phyloP scores from a whole-genome alignment of 257 asterid genomes.

The Echites panduratus region DNA sequence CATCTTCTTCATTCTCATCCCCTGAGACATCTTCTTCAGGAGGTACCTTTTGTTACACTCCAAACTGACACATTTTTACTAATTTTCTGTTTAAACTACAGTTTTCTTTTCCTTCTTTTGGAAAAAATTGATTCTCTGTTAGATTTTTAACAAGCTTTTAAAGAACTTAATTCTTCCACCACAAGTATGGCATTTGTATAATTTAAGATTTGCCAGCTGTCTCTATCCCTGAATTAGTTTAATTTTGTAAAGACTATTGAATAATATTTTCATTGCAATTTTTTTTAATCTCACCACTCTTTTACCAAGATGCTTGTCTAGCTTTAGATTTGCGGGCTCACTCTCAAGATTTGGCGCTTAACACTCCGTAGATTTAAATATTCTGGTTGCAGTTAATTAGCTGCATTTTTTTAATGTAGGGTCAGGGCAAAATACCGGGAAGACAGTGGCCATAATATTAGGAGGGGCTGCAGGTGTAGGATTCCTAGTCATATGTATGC shows the following conservation, averaged over 20 bases:
- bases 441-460: conserved; percentile 88
- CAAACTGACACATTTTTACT: not conserved
- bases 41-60: conserved; percentile 37
- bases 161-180: not conserved
- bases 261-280: conserved; percentile 4
- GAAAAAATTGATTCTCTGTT: not conserved
- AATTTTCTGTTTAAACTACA: not conserved
- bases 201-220: conserved; percentile 26
- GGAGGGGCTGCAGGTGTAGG: conserved; percentile 99
- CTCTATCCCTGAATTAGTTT: conserved; percentile 18
- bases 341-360: conserved; percentile 24
- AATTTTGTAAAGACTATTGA: conserved; percentile 5
- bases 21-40: conserved; percentile 43
- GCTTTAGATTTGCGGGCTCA: conserved; percentile 44
- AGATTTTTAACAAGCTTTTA: not conserved
- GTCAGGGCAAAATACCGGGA: conserved; percentile 73
- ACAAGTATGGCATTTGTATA: not conserved
- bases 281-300: conserved; percentile 16
- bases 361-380: conserved; percentile 7
- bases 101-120: not conserved
- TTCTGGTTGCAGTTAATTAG: conserved; percentile 9
- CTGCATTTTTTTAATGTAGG: conserved; percentile 44
- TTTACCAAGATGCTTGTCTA: conserved; percentile 55
- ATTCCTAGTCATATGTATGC: conserved; percentile 68
- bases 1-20: conserved; percentile 45